Percentiles rank a stretch among this genome's conserved stretches.
phyloP scores from a whole-genome alignment of 108 stramenopile genomes.

The Chaetoceros tenuissimus region DNA sequence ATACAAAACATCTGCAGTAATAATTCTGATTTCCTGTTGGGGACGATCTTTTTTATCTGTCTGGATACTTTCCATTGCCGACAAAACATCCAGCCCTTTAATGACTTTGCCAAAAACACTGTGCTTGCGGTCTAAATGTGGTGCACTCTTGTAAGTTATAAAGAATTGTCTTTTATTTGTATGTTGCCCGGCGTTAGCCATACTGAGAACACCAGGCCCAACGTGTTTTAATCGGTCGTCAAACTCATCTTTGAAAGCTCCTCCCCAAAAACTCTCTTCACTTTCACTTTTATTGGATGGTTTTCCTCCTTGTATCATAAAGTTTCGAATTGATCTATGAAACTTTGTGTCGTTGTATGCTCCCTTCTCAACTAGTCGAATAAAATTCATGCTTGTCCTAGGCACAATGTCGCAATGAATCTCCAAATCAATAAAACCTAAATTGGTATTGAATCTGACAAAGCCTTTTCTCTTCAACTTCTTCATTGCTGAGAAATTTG shows the following conservation, averaged over 20 bases:
- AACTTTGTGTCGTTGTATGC: conserved; percentile 87
- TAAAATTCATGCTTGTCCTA: conserved; percentile 85
- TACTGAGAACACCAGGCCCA: conserved; percentile 72
- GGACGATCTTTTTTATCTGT: conserved; percentile 77
- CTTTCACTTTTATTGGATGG: conserved; percentile 24
- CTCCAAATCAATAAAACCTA: conserved; percentile 87
- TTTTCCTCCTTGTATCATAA: conserved; percentile 95
- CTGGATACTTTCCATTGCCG: conserved; percentile 46
- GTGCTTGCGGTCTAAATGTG: conserved; percentile 95
- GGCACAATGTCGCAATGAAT: conserved; percentile 91
- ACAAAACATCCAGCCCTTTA: conserved; percentile 68
- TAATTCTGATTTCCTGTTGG: conserved; percentile 39
- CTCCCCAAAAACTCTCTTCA: conserved; percentile 78
- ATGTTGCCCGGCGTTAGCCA: conserved; percentile 92
- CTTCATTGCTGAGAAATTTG: conserved; percentile 62
- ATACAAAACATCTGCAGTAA: conserved; percentile 39
- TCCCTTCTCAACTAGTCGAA: conserved; percentile 68
- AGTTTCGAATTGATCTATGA: conserved; percentile 85
- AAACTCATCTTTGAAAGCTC: conserved; percentile 88
- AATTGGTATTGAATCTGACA: conserved; percentile 69
- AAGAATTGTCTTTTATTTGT: conserved; percentile 95
- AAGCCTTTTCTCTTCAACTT: conserved; percentile 82
- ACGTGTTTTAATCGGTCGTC: conserved; percentile 75
- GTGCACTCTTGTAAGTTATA: conserved; percentile 79
- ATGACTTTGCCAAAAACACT: conserved; percentile 91